Evolutionary conservation across 805 yeast species (phyloP), one percentile per base, ranked within the genome.

Genomic region (Candida oleophila): DNA sequence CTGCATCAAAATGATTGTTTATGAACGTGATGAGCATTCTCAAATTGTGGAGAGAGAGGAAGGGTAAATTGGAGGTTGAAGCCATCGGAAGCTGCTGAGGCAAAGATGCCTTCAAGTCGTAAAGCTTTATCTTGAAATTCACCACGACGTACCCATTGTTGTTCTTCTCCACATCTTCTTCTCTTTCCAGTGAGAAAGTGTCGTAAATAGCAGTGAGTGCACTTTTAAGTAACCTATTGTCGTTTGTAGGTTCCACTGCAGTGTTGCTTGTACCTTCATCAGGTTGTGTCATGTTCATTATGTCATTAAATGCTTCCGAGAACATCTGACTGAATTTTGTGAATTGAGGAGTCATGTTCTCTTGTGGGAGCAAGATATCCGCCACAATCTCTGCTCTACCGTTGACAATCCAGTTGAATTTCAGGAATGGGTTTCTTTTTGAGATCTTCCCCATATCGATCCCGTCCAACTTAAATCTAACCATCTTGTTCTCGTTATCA

Each of bases 381-480:
- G 89, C 87, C 15, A 77, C 68, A 3, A 87, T 66, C 48, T 86
- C 90, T 3, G 83, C 81, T 53, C 81, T 81, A 3, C 94, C 92
- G 41, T 80, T 81, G 21, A 77, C 75, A 11, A 87, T 63, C 95
- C 94, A 87, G 56, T 82, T 83, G 57, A 86, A 81, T 51, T 81
- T 76, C 56, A 73, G 73, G 18, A 52, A 54, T 1, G 68, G 64
- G 41, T 62, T 61, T 15, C 58, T 49, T 39, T 54, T 50, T 4
- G 70, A 48, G 14, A 70, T 48, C 4, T 58, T 51, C 1, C 66
- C 73, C 61, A 72, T 54, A 51, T 71, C 68, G 20, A 72, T 68
- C 1, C 74, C 74, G 44, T 71, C 74, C 19, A 73, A 53, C 51
- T 71, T 72, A 55, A 70, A 71, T 14, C 74, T 59, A 15, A 69